Evolutionary conservation across 2,329 filamentous ascomycete species (phyloP), one percentile per base, ranked within the genome.

Genomic region (Fusarium sulawesiense): DNA sequence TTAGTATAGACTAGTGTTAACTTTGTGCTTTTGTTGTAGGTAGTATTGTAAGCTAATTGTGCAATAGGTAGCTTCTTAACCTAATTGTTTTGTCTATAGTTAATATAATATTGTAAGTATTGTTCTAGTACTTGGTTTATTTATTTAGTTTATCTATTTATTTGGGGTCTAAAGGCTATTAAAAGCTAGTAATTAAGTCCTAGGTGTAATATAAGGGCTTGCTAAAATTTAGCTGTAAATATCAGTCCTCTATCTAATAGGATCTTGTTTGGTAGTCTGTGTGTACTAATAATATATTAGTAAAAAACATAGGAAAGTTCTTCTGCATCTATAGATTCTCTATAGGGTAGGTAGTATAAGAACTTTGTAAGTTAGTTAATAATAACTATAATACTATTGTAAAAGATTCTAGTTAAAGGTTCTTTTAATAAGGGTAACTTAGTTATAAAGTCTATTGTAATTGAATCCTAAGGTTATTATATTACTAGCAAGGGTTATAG

Each of bases 401-500:
- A 18, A 13, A 25, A 20, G 20, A 20, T 20, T 20, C 20, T 20
- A 20, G 20, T 20, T 20, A 20, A 20, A 3, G 20, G 20, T 25
- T 25, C 23, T 25, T 25, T 13, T 23, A 13, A 34, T 30, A 30
- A 30, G 0, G 4, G 29, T 30, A 30, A 4, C 12, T 30, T 30
- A 7, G 29, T 30, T 30, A 66, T 67, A 57, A 56, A 67, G 25
- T 70, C 41, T 23, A 70, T 47, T 34, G 21, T 64, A 11, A 70
- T 63, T 40, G 41, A 65, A 20, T 67, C 55, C 45, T 44, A 71
- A 41, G 47, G 45, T 63, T 18, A 9, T 60, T 45, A 30, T 44
- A 18, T 12, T 20, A 72, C 30, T 48, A 7, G 29, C 13, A 30
- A 30, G 1, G 12, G 29, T 30, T 30, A 13, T 13, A 30, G 5